Evolutionary conservation across 306 rosid species (phyloP).

Genomic region (Trifolium repens): DNA sequence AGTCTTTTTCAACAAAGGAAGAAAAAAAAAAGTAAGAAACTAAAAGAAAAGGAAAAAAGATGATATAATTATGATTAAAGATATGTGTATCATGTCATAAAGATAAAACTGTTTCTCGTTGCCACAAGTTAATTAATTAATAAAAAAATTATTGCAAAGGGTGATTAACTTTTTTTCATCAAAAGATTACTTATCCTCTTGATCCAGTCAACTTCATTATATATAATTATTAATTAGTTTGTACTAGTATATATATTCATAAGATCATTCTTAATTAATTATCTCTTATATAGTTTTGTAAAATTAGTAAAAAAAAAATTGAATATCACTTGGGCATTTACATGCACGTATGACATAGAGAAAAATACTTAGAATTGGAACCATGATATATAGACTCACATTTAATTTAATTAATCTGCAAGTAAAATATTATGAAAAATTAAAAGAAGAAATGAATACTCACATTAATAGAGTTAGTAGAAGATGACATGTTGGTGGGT

Average conservation of each 20-base stretch:
- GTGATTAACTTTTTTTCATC: conserved; percentile 34
- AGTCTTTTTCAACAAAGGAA: conserved; percentile 17
- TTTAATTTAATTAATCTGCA: background rate
- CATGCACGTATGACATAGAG: conserved; percentile 1
- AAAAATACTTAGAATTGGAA: conserved; percentile 15
- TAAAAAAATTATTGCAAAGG: conserved; percentile 34
- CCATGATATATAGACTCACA: background rate
- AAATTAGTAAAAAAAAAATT: background rate
- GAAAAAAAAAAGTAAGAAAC: conserved; percentile 1
- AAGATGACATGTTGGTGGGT: conserved; percentile 39
- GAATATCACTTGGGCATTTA: background rate
- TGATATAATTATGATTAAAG: conserved; percentile 46
- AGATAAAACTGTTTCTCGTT: conserved; percentile 16
- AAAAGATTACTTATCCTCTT: background rate
- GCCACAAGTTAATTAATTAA: conserved; percentile 10
- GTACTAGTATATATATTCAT: background rate
- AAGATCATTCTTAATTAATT: conserved; percentile 1
- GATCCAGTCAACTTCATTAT: conserved; percentile 31
- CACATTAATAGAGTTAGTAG: conserved; percentile 47
- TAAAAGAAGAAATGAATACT: conserved; percentile 34
- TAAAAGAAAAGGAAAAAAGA: conserved; percentile 38
- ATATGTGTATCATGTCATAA: conserved; percentile 46
- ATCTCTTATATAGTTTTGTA: background rate
- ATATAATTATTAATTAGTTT: background rate
- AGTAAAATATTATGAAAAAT: background rate